phyloP scores from a whole-genome alignment of 495 filamentous ascomycete species.

The Aspergillus ellipticus region DNA sequence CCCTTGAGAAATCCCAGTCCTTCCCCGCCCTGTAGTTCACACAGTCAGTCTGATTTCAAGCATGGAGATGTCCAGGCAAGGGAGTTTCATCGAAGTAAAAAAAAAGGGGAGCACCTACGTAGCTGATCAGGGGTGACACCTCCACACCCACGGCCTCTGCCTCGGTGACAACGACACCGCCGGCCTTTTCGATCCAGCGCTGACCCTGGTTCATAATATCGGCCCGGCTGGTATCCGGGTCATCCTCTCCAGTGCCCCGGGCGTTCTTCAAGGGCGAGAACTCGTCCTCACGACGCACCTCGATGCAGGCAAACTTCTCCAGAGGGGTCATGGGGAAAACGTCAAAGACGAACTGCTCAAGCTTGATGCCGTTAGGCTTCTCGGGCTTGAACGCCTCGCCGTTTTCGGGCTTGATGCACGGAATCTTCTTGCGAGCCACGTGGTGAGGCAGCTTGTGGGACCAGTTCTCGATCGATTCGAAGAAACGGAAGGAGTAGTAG shows the following conservation, averaged over 20 bases:
- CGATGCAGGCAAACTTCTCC: slow-evolving; percentile 87
- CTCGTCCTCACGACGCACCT: slow-evolving; percentile 95
- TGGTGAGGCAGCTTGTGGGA: slow-evolving; percentile 86
- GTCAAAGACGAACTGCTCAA: slow-evolving; percentile 99
- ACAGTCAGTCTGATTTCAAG: slow-evolving; percentile 26
- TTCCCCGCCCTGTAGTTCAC: slow-evolving; percentile 69
- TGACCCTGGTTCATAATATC: slow-evolving; percentile 89
- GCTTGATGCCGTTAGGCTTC: slow-evolving; percentile 96
- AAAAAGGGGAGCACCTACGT: slow-evolving; percentile 61
- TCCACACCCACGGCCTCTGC: slow-evolving; percentile 70
- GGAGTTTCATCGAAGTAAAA: slow-evolving; percentile 3
- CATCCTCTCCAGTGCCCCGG: slow-evolving; percentile 83
- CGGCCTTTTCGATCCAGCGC: slow-evolving; percentile 76
- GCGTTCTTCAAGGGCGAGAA: slow-evolving; percentile 99
- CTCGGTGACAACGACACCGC: slow-evolving; percentile 72
- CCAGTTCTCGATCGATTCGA: slow-evolving; percentile 85
- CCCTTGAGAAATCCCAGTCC: slow-evolving; percentile 75
- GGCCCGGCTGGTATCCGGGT: slow-evolving; percentile 82
- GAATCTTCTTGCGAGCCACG: slow-evolving; percentile 98
- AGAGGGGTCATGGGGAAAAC: slow-evolving; percentile 89
- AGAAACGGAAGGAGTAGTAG: slow-evolving; percentile 94
- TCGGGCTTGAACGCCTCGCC: slow-evolving; percentile 81
- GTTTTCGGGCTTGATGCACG: slow-evolving; percentile 68
- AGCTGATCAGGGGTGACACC: slow-evolving; percentile 90
- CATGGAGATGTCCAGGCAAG: slow-evolving; percentile 4